A percentile compares a stretch with the other conserved stretches of the same genome.
Evolutionary conservation across 176 grass and related monocot species (phyloP).

Genomic region (Elymus sibiricus): DNA sequence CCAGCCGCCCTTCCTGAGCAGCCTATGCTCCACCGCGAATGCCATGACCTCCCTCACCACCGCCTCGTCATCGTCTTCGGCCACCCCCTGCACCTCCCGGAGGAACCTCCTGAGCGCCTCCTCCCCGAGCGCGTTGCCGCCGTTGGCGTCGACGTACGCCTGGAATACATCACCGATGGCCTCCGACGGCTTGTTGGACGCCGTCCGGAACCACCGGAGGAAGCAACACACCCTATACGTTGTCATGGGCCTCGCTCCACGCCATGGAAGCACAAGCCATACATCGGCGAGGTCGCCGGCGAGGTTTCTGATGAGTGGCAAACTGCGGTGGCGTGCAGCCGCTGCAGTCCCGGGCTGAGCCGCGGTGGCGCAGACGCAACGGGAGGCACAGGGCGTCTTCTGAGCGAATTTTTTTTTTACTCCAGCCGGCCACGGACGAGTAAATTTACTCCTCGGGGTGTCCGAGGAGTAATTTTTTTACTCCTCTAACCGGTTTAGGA

Average conservation of each 20-base stretch:
- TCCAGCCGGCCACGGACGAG: too few species aligned
- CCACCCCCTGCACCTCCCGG: slow-evolving; percentile 58
- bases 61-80: not conserved
- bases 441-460: too few species aligned
- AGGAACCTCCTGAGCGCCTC: slow-evolving; percentile 54
- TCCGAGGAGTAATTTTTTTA: too few species aligned
- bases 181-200: slow-evolving; percentile 52
- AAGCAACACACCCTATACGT: slow-evolving; percentile 78
- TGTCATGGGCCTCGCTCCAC: slow-evolving; percentile 25
- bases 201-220: slow-evolving; percentile 59
- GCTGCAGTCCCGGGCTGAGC: too few species aligned
- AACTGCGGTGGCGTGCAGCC: too few species aligned
- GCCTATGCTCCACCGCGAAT: slow-evolving; percentile 43
- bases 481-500: too few species aligned
- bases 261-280: too few species aligned
- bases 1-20: slow-evolving; percentile 47
- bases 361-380: too few species aligned
- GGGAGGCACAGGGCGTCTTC: too few species aligned
- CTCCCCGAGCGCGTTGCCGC: slow-evolving; percentile 36
- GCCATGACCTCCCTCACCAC: slow-evolving; percentile 40
- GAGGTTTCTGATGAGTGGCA: too few species aligned
- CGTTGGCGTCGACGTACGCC: slow-evolving; percentile 32
- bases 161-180: slow-evolving; percentile 42
- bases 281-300: too few species aligned
- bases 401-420: too few species aligned